phyloP scores from a whole-genome alignment of 768 basidiomycete genomes.

The Pisolithus sp. region DNA sequence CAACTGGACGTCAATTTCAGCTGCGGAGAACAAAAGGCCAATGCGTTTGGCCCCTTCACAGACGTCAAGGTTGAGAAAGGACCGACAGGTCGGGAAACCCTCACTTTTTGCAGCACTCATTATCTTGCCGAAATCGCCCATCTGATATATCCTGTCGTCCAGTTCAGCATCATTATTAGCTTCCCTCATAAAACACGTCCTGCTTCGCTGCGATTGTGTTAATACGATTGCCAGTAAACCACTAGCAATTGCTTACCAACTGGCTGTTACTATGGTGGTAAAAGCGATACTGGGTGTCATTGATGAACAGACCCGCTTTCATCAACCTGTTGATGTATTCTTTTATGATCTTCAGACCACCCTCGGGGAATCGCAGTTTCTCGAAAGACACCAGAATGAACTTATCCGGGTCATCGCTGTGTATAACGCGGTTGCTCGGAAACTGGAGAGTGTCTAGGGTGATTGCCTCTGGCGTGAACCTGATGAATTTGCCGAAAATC shows the following conservation, averaged over 20 bases:
- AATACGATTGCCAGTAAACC: not conserved
- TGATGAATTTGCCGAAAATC: constrained; percentile 43
- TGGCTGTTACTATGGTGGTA: constrained; percentile 71
- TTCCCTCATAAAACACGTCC: constrained; percentile 57
- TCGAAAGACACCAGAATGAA: constrained; percentile 53
- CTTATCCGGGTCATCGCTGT: constrained; percentile 48
- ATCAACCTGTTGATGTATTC: constrained; percentile 55
- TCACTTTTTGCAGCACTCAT: constrained; percentile 61
- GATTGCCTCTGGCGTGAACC: constrained; percentile 44
- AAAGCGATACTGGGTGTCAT: constrained; percentile 57
- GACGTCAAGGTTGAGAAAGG: not conserved
- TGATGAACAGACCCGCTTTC: constrained; percentile 49
- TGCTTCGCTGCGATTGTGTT: constrained; percentile 38
- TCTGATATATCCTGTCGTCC: constrained; percentile 47
- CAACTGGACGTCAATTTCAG: constrained; percentile 50
- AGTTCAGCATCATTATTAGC: constrained; percentile 51
- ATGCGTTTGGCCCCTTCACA: constrained; percentile 59
- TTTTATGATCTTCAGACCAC: constrained; percentile 38
- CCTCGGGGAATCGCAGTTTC: constrained; percentile 48
- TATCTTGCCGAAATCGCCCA: constrained; percentile 55
- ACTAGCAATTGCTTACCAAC: constrained; percentile 34
- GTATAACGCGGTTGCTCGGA: constrained; percentile 54
- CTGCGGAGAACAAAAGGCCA: constrained; percentile 59
- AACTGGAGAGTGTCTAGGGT: constrained; percentile 43
- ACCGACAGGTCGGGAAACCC: constrained; percentile 8